These are phyloP conservation scores for Gastrolobium bilobum DNA, from an alignment of 306 rosid genomes.

Conservation along the genomic window DNA sequence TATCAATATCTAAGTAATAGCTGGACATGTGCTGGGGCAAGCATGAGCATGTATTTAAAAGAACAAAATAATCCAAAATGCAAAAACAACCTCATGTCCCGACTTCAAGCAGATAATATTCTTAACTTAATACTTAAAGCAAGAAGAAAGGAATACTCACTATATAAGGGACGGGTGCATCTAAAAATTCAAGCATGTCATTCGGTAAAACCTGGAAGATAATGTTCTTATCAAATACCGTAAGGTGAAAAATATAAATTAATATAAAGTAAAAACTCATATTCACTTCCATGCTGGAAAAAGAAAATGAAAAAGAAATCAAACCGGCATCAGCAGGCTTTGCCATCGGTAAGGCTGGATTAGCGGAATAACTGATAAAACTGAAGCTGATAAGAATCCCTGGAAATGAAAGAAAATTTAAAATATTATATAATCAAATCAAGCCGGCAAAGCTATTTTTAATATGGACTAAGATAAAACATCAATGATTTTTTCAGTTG, in stretches of 20 bases:
- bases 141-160: constrained; percentile 67
- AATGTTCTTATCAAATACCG: constrained; percentile 46
- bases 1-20: constrained; percentile 27
- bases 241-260: constrained; percentile 33
- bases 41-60: constrained; percentile 23
- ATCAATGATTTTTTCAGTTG: constrained; percentile 11
- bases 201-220: constrained; percentile 86
- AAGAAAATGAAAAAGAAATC: constrained; percentile 43
- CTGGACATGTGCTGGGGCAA: constrained; percentile 27
- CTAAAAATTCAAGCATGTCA: constrained; percentile 98
- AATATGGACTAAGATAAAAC: constrained; percentile 14
- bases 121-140: constrained; percentile 29
- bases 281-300: constrained; percentile 31
- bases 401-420: constrained; percentile 52
- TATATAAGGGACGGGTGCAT: constrained; percentile 95
- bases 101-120: constrained; percentile 36
- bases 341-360: constrained; percentile 98
- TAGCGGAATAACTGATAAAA: constrained; percentile 88
- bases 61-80: constrained; percentile 28
- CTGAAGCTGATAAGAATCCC: constrained; percentile 95
- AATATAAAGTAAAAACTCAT: constrained; percentile 7
- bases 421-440: constrained; percentile 7
- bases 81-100: constrained; percentile 33
- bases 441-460: constrained; percentile 1
- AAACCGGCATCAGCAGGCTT: constrained; percentile 97